Evolutionary conservation across 495 filamentous ascomycete species (phyloP), one percentile per base, ranked within the genome.

Genomic region (Rhizodiscina lignyota): DNA sequence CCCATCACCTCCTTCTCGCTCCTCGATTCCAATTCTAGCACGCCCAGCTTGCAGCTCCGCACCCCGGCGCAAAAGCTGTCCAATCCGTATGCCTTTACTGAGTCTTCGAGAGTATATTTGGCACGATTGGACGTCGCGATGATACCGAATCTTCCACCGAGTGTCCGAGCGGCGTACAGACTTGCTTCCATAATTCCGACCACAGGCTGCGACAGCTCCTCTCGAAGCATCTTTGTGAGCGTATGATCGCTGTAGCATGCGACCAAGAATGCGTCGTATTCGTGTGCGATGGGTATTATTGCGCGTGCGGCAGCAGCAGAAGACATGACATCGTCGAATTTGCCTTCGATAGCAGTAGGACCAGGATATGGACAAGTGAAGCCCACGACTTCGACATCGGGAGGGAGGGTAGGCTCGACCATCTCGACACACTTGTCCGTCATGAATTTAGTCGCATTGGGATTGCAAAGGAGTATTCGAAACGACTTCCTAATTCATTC

Each of bases 111-210:
- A 48, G 52, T 53, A 6, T 56, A 48, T 15, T 52, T 50, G 15
- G 55, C 37, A n/a, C n/a, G n/a, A n/a, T n/a, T n/a, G n/a, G n/a
- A n/a, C n/a, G n/a, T n/a, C n/a, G n/a, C n/a, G n/a, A n/a, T n/a
- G n/a, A n/a, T n/a, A n/a, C n/a, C n/a, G n/a, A n/a, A n/a, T n/a
- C n/a, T n/a, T n/a, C n/a, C n/a, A n/a, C n/a, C n/a, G n/a, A n/a
- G n/a, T n/a, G n/a, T n/a, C n/a, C n/a, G n/a, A n/a, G n/a, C n/a
- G n/a, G n/a, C n/a, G n/a, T n/a, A n/a, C n/a, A n/a, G n/a, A n/a
- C n/a, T n/a, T n/a, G n/a, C n/a, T n/a, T 67, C 63, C 61, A 67
- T 64, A 41, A 67, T 66, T 2, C 64, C 62, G 10, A 65, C 60
- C 0, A 64, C 60, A 0, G 61, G 64, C 2, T 45, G 36, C 6